Evolutionary conservation across 768 basidiomycete genomes (phyloP).

Genomic region (Podaxis pistillaris): DNA sequence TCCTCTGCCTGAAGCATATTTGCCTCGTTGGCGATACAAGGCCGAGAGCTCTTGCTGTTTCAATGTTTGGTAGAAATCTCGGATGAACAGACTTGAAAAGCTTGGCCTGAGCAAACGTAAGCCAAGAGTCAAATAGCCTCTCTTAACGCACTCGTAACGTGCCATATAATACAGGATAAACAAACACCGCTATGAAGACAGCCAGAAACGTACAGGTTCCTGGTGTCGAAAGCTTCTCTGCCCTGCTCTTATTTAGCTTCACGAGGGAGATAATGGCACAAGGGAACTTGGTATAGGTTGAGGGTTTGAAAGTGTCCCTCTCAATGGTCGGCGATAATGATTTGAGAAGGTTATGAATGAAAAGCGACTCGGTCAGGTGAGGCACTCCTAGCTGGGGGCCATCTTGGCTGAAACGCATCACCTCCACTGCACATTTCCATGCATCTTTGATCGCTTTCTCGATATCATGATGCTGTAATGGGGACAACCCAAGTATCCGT

Average conservation of each 20-base stretch:
- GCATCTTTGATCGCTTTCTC: too few relatives aligned
- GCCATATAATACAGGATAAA: not conserved
- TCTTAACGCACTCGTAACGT: not conserved
- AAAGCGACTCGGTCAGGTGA: not conserved
- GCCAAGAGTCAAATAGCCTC: slow-evolving; percentile 1
- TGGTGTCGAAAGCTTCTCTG: not conserved
- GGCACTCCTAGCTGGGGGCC: not conserved
- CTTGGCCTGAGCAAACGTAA: slow-evolving; percentile 3
- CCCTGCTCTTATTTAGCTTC: not conserved
- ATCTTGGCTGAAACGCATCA: not conserved
- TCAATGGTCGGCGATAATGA: too few relatives aligned
- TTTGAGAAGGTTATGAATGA: too few relatives aligned
- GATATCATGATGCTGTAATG: not conserved
- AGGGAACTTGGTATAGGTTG: too few relatives aligned
- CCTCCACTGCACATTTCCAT: not conserved
- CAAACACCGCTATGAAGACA: not conserved
- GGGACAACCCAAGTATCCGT: not conserved
- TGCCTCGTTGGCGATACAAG: not conserved
- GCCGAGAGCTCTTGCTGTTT: not conserved
- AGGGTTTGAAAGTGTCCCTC: too few relatives aligned
- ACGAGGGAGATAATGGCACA: too few relatives aligned
- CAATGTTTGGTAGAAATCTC: not conserved
- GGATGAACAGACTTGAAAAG: not conserved
- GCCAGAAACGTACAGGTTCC: not conserved
- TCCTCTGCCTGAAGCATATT: not conserved